These are phyloP conservation scores for Crithidia sp. DNA, from an alignment of 208 protist genomes.

Conservation along the genomic window DNA sequence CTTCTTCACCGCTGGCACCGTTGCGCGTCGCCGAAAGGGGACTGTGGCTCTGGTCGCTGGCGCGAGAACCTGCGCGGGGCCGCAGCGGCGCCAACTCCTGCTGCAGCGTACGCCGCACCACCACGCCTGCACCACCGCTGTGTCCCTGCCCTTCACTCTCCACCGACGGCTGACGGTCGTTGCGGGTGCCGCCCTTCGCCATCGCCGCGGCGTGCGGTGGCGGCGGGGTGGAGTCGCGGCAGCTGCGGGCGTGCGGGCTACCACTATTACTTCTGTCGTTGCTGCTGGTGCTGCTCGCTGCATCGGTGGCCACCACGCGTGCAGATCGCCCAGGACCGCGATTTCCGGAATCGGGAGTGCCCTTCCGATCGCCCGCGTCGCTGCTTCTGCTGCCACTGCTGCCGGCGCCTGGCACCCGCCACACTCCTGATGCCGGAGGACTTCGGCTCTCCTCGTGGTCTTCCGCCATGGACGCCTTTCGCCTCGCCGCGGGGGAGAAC, in stretches of 20 bases:
- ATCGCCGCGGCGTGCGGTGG: neutral
- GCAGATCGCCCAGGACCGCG: neutral
- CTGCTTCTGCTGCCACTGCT: neutral
- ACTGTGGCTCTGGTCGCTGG: constrained; percentile 6
- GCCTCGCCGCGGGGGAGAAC: neutral
- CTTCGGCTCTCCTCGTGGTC: too few species aligned
- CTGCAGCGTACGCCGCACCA: constrained; percentile 1
- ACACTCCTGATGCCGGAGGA: neutral
- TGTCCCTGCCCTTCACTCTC: neutral
- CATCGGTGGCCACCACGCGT: neutral
- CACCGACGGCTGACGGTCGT: neutral
- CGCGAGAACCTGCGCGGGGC: neutral
- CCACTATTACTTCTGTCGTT: neutral
- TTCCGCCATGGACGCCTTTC: neutral
- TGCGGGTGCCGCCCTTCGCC: neutral
- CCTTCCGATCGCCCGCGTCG: neutral
- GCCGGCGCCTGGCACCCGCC: constrained; percentile 1
- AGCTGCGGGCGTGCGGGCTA: neutral
- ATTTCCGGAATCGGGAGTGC: neutral
- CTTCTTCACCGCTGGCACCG: neutral
- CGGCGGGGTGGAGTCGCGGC: constrained; percentile 1
- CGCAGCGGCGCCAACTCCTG: neutral
- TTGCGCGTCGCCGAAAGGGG: neutral
- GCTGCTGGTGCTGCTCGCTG: neutral
- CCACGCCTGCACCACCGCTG: neutral